phyloP scores from a whole-genome alignment of 768 basidiomycete genomes.

The Leccinum arenicola region DNA sequence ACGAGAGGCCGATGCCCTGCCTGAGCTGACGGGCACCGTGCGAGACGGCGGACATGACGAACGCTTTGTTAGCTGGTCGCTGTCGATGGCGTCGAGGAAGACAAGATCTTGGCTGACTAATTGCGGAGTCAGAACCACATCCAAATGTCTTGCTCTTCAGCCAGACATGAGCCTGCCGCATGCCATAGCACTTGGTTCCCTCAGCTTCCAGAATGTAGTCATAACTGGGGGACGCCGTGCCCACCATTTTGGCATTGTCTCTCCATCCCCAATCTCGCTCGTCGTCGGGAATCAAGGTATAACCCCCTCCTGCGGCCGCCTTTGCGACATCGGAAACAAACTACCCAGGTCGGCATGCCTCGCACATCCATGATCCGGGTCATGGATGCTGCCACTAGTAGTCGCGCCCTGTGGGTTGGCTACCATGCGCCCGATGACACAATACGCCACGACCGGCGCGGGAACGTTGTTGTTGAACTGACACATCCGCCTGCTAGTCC shows the following conservation, averaged over 20 bases:
- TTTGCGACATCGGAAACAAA: neutral
- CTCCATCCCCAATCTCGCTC: no score
- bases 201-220: no score
- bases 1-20: no score
- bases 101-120: neutral
- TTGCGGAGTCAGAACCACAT: no score
- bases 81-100: neutral
- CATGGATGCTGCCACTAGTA: neutral
- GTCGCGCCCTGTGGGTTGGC: conserved; percentile 19
- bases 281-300: conserved; percentile 36
- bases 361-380: conserved; percentile 11
- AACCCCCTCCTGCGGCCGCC: neutral
- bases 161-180: no score
- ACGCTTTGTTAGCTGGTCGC: neutral
- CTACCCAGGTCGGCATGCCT: neutral
- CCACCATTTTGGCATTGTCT: no score
- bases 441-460: conserved; percentile 22
- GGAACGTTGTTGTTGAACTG: conserved; percentile 27
- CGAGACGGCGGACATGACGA: conserved; percentile 24
- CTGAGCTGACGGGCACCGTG: no score
- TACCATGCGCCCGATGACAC: conserved; percentile 28
- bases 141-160: no score
- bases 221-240: no score
- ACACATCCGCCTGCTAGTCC: conserved; percentile 20
- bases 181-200: no score